Conservation (phyloP, 2,329 filamentous ascomycete genomes). For the Colletotrichum coccodes region DNA sequence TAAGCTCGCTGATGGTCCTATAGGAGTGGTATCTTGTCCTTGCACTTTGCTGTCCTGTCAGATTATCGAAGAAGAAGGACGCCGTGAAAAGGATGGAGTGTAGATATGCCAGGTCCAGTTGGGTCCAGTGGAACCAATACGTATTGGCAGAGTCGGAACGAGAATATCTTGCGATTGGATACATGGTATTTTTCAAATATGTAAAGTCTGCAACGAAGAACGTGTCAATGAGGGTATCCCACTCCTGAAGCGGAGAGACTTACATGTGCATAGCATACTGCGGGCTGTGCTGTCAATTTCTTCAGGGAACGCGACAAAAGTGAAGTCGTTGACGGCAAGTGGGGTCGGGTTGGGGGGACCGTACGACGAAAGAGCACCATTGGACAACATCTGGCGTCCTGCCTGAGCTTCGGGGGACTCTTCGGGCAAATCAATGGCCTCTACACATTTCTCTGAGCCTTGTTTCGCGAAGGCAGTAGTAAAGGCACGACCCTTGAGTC, state of each 20-base stretch:
- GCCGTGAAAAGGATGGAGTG: background rate
- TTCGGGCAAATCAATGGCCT: background rate
- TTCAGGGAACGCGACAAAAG: background rate
- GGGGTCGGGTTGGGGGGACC: background rate
- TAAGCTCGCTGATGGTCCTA: background rate
- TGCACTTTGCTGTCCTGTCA: background rate
- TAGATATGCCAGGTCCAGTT: background rate
- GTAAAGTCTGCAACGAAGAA: background rate
- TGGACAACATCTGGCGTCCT: too few relatives aligned
- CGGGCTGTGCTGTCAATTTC: background rate
- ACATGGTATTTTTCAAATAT: background rate
- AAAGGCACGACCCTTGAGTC: background rate
- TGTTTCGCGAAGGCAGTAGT: background rate
- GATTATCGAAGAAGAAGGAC: background rate
- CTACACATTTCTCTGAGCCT: background rate
- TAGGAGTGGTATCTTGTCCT: background rate
- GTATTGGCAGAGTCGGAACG: background rate
- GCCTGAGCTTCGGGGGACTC: background rate
- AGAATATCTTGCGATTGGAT: background rate
- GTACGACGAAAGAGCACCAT: background rate
- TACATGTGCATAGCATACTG: background rate
- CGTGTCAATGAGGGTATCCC: background rate
- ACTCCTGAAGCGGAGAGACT: background rate
- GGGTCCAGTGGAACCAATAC: background rate
- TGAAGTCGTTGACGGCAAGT: background rate